Evolutionary conservation across 768 basidiomycete species (phyloP), one percentile per base, ranked within the genome.

Genomic region (Suillus weaverae): DNA sequence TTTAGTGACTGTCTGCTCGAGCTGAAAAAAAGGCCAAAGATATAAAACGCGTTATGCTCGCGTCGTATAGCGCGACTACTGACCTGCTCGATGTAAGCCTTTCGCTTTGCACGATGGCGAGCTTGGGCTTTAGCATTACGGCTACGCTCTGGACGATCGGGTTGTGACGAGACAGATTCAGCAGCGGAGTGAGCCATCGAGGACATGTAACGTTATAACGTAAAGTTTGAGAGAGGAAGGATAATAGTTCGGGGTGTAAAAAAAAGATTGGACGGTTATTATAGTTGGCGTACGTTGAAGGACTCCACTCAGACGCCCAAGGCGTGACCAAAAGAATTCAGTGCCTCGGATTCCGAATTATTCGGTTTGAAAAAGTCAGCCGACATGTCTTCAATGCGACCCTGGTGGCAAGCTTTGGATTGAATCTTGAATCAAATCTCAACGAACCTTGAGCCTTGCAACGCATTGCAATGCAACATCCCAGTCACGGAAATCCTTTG

Each of bases 41-140:
- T 9, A 62, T 41, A 41, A 33, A 54, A 68, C 65, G 65, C 62
- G 74, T 41, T 43, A 18, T 7, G 33, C 13, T 32, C 63, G 64
- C 61, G 71, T 64, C 30, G 57, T n/a, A 46, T 46, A 26, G 43
- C 56, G 18, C 20, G 56, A 60, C 56, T 33, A 71, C 80, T 30
- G 61, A 92, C 92, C 84, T 93, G 91, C 70, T 94, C 92, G 73
- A 95, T 94, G 81, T 95, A 95, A 13, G 93, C 93, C 81, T 95
- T 95, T 78, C 93, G 85, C 77, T 95, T 95, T 75, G 92, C 93
- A 66, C 93, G 87, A 82, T 95, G 93, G 70, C 93, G 82, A 41
- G 93, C 93, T 80, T 95, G 93, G 11, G 93, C 93, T 78, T 89
- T 89, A 62, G 90, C 90, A 80, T 92, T 92, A 81, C 91, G 89